A percentile compares a stretch with the other conserved stretches of the same genome.
phyloP scores from a whole-genome alignment of 2,329 filamentous ascomycete species.

The Alternaria brassicae region DNA sequence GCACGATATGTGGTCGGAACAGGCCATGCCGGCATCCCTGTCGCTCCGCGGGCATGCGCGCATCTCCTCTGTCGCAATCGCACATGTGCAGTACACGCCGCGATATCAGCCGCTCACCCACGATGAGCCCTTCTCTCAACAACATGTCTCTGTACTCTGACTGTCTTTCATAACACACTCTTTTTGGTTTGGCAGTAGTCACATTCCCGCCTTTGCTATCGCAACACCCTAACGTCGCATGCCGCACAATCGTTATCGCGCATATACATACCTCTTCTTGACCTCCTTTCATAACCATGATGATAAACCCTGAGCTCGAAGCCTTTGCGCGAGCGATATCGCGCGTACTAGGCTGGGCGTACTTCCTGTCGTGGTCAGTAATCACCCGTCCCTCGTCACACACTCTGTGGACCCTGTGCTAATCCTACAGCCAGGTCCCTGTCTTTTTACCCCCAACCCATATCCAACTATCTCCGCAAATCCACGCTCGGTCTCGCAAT shows the following conservation, averaged over 20 bases:
- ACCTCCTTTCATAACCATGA: not conserved
- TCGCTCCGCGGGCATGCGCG: conserved; percentile 6
- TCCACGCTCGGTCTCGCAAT: conserved; percentile 85
- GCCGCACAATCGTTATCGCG: conserved; percentile 5
- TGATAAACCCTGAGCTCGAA: conserved; percentile 24
- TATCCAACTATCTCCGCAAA: conserved; percentile 77
- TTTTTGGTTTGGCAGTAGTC: not conserved
- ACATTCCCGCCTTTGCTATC: not conserved
- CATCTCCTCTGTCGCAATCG: conserved; percentile 14
- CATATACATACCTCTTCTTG: conserved; percentile 3
- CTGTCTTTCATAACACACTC: conserved; percentile 1
- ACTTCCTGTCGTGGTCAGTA: conserved; percentile 46
- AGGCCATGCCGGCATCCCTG: conserved; percentile 10
- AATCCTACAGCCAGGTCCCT: conserved; percentile 65
- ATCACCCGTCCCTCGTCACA: not conserved
- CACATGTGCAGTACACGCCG: conserved; percentile 19
- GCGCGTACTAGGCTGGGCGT: conserved; percentile 47
- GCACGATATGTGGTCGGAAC: not conserved
- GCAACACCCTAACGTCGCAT: not conserved
- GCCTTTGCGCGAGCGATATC: conserved; percentile 45
- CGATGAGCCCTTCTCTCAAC: conserved; percentile 19
- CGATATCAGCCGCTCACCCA: conserved; percentile 25
- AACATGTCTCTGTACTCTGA: not conserved
- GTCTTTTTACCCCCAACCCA: conserved; percentile 90
- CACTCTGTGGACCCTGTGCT: not conserved